Evolutionary conservation across 2,329 filamentous ascomycete genomes (phyloP).

Genomic region (Ceratocystis ficicola): DNA sequence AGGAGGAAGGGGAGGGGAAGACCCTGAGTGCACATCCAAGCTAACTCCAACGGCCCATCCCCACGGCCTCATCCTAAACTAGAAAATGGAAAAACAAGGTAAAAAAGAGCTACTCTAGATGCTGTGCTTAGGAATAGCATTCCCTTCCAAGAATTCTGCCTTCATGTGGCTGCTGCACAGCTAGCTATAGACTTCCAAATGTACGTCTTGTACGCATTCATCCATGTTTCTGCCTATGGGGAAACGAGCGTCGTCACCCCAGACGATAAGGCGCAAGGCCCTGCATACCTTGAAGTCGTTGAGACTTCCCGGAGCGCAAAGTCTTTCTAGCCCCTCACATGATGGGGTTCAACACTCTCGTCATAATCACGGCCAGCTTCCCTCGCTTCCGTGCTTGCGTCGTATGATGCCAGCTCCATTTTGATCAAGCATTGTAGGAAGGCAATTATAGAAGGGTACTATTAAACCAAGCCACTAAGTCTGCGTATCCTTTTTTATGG

Average conservation of each 20-base stretch:
- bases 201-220: too few relatives aligned
- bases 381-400: neutral
- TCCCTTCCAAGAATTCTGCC: too few relatives aligned
- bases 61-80: neutral
- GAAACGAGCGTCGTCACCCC: neutral
- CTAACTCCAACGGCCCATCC: neutral
- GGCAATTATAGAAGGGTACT: neutral
- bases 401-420: neutral
- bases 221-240: too few relatives aligned
- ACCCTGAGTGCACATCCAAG: neutral
- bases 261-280: neutral
- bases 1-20: neutral
- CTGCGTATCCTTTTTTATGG: neutral
- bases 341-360: neutral
- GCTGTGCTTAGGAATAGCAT: too few relatives aligned
- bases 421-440: neutral
- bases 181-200: too few relatives aligned
- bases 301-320: neutral
- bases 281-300: neutral
- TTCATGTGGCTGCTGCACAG: too few relatives aligned
- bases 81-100: neutral
- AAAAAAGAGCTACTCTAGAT: too few relatives aligned
- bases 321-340: neutral
- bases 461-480: neutral
- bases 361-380: neutral